Base-by-base conservation (phyloP, 2,329 filamentous ascomycete species). In the Teratosphaeria zuluensis region DNA sequence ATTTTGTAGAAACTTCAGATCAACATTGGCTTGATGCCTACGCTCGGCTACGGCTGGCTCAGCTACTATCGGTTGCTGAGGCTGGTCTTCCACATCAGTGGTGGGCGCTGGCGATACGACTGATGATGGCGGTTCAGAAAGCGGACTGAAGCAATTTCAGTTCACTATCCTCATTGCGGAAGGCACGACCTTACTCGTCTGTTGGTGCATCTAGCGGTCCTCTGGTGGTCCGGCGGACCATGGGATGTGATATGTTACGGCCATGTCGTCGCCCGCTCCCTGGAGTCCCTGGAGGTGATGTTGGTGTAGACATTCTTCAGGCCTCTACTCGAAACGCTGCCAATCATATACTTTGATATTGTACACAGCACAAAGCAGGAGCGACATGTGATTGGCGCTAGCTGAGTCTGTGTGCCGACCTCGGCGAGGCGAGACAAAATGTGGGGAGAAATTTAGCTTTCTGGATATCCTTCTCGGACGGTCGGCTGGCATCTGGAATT, bases 1-100 rank as follows among this genome's bases (percentile, higher is more conserved):
- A 21, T 86, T 84, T 11, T 94, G 82, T 53, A 96, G 84, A 71
- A 88, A 92, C 19, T 86, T 84, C 65, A 96, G 88, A 75, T 95
- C 87, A 67, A 89, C 88, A 38, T 62, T 71, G 60, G 55, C 31
- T 46, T 61, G 42, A 21, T 16, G 38, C 38, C 38, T 11, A 16
- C 38, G 38, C 38, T 48, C 42, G 31, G 16, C 30, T 56, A 57
- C 57, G 64, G 55, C 58, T 31, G 51, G 61, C 55, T 61, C 58
- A 35, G 62, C 46, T 63, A 55, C 38, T 32, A 55, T 60, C 28
- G 62, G 42, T n/a, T 54, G 54, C 24, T 54, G 33, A 28, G 53
- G 12, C 30, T 46, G 51, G 51, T 32, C 38, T 28, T 57, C 59
- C n/a, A 57, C 35, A 31, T 56, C 31, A 38, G 58, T 19, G 12